Base-by-base conservation (phyloP, 2,329 filamentous ascomycete genomes). In the Calonectria leucothoes region DNA sequence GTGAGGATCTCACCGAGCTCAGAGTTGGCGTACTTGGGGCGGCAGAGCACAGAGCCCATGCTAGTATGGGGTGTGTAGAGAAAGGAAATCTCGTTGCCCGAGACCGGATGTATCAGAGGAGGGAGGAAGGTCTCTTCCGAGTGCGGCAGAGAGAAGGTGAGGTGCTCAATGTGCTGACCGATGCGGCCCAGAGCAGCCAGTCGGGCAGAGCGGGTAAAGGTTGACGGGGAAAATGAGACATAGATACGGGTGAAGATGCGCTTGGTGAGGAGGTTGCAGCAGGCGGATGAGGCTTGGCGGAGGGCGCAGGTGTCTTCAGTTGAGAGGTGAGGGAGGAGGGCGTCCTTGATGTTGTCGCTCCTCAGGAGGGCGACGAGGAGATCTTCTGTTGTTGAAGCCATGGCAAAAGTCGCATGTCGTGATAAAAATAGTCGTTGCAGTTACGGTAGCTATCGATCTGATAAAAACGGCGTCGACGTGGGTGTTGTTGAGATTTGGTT, bases 1-100 rank as follows among this genome's bases (percentile, higher is more conserved):
- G 95, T 94, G 74, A 98, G 88, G 72, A 97, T 89, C 81, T 96
- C 93, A 74, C 93, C 95, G 80, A 97, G 91, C 80, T 95, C 94
- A 78, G 90, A 89, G 82, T 93, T 94, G 77, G 93, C 94, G 83
- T 97, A 97, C 85, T 95, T 96, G 66, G 93, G 94, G 68, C 92
- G 88, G 75, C 90, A 88, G 77, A 92, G 85, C 57, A 88, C 90
- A 69, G 88, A 91, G 35, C 89, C 89, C 82, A 91, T 90, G 49
- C 92, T 92, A 3, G 91, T 91, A 80, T 95, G 93, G 20, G 95
- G 95, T 70, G 91, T 93, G 86, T 98, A 98, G 63, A 95, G 87
- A 84, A 97, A 98, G 78, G 88, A 91, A 81, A 95, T 91, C 86
- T 98, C 94, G 75, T 91, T 91, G 52, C 95, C 95, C 12, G 92